Evolutionary conservation across 2,329 filamentous ascomycete species (phyloP).

Genomic region (Clarireedia homoeocarpa): DNA sequence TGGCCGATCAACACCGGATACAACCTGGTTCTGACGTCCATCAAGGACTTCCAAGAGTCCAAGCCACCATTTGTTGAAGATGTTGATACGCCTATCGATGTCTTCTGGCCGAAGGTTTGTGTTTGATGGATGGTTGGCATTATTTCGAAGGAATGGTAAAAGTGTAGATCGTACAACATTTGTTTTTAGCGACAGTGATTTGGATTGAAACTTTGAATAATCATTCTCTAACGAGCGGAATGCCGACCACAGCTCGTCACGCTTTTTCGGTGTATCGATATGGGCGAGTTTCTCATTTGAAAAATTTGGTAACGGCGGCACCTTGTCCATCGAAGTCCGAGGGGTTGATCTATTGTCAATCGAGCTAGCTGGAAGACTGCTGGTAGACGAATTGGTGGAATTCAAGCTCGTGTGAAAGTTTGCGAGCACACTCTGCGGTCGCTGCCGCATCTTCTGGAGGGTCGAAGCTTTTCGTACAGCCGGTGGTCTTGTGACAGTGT

Average conservation of each 20-base stretch:
- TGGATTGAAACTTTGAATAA: conserved; percentile 61
- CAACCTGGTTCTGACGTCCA: conserved; percentile 59
- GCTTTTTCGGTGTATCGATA: conserved; percentile 40
- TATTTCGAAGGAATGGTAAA: conserved; percentile 56
- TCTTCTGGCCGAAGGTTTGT: conserved; percentile 56
- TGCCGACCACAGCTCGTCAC: conserved; percentile 61
- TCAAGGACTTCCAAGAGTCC: conserved; percentile 61
- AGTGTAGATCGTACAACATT: conserved; percentile 59
- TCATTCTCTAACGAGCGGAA: conserved; percentile 63
- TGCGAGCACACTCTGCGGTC: conserved; percentile 26
- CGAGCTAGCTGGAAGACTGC: conserved; percentile 35
- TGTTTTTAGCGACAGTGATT: conserved; percentile 59
- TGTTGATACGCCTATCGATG: conserved; percentile 57
- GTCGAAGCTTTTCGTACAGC: conserved; percentile 12
- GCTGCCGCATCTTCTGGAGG: conserved; percentile 22
- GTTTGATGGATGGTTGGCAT: conserved; percentile 51
- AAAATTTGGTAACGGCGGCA: conserved; percentile 37
- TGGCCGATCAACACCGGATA: conserved; percentile 62
- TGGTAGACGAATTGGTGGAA: conserved; percentile 29
- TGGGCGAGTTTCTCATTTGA: conserved; percentile 31
- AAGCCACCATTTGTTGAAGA: conserved; percentile 70
- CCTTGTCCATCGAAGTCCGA: conserved; percentile 37
- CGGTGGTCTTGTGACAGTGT: conserved; percentile 17
- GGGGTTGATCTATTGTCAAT: conserved; percentile 37
- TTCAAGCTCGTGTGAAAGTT: conserved; percentile 21